Base-by-base conservation (phyloP, 352 stramenopile genomes). In the Phytophthora boehmeriae region DNA sequence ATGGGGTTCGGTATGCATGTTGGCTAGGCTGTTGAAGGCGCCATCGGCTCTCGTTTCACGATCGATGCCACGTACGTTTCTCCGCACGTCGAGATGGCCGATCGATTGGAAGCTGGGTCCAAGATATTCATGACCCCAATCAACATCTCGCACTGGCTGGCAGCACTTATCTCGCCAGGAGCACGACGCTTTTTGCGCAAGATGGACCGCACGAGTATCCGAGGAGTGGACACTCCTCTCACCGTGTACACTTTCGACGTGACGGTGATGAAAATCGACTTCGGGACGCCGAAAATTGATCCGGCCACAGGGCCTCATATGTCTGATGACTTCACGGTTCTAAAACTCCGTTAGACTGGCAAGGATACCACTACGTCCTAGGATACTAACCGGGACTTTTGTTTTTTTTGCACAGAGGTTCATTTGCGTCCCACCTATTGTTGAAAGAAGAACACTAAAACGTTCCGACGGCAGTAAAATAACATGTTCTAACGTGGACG, bases 41-140 rank as follows among this genome's bases (percentile, higher is more conserved):
- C 95, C 3, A 98, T 99, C 58, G 96, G 96, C 34, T 98, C 93
- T 13, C 82, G 92, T 13, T 89, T 89, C 58, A 99, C 98, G 64
- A 97, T 99, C 59, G 96, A 99, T 66, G 95, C 95, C n/a, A 98
- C 96, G 14, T 99, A 99, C 64, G 95, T 99, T 51, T 98, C 90
- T 5, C 92, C 96, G 22, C 91, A 98, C 52, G 95, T 98, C 13
- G 95, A 98, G 55, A 92, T 93, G 78, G 86, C 93, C 8, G 95
- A 98, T 54, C 94, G 91, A 16, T 77, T 99, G 5, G 95, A 99
- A 70, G 95, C 90, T 5, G 93, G 82, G 0, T 98, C 96, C 38
- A 98, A 98, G 66, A 96, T 95, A 32, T 98, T 96, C 52, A 71
- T 63, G 36, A 91, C 84, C 5, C 82, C 83, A 6, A 86, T 96